Evolutionary conservation across 768 basidiomycete species (phyloP), one percentile per base, ranked within the genome.

Genomic region (Lepiota subincarnata): DNA sequence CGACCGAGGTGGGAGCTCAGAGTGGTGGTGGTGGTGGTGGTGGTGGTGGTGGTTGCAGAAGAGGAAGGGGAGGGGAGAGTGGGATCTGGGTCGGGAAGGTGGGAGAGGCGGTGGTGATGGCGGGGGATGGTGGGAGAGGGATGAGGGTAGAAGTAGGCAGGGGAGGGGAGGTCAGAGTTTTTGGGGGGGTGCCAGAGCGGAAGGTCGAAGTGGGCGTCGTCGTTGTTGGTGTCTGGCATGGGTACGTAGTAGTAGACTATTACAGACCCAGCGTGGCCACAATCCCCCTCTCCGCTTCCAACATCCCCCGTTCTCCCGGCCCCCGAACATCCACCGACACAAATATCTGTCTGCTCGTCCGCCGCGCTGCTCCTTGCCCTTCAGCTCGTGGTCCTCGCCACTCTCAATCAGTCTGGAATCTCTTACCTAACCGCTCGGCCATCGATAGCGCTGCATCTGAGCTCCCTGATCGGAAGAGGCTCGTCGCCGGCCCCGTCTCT

Each of bases 391-490:
- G 28, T 19, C 34, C 24, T 50, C 52, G 13, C 49, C 38, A 59
- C 61, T 49, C 62, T 61, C 38, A 53, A 54, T 47, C 26, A 55
- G 48, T n/a, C 36, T 43, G 20, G n/a, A 56, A 44, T 31, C 38
- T 47, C 76, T 72, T 72, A 92, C 90, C 88, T 65, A 92, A 75
- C 65, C 91, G 82, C 68, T 83, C 84, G 43, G 87, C 85, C 84
- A 93, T 89, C 54, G 84, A 71, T 58, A 82, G 68, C 46, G 88
- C 82, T 18, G 78, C 71, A 66, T 89, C 88, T 46, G 81, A 79
- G 54, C 70, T 72, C 26, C 79, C 71, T 22, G 82, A 74, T 55
- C 86, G 79, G 69, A 85, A 86, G 59, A 92, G 68, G 56, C 79
- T 73, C 31, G 87, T 87, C 39, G 79, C 84, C 36, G 82, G 71